phyloP scores from a whole-genome alignment of 2,329 filamentous ascomycete genomes.

The Colletotrichum costaricense region DNA sequence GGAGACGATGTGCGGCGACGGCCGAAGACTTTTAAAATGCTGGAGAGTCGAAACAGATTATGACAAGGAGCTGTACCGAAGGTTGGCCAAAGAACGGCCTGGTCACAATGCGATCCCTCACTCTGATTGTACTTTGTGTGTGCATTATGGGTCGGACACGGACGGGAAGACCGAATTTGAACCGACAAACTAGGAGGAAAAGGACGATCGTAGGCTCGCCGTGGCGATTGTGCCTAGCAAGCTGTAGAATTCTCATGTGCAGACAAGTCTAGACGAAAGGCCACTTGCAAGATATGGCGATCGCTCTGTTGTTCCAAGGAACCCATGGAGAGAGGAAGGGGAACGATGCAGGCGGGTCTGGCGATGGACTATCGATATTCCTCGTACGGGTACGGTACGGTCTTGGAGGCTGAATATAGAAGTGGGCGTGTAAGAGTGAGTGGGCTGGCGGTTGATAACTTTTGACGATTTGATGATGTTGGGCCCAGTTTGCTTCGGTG shows the following conservation, averaged over 20 bases:
- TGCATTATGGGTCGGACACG: background rate
- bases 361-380: no score
- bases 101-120: background rate
- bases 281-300: no score
- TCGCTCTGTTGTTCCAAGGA: no score
- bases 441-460: background rate
- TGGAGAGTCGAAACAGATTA: background rate
- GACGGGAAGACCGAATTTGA: background rate
- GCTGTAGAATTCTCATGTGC: no score
- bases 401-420: background rate
- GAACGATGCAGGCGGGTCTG: background rate
- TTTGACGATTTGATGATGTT: constrained; percentile 1
- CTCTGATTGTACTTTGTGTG: background rate
- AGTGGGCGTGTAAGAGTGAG: background rate
- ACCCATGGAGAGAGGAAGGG: no score
- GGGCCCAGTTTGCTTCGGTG: constrained; percentile 12
- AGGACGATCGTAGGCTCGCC: background rate
- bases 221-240: no score
- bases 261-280: no score
- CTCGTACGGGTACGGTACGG: background rate
- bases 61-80: background rate
- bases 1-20: background rate
- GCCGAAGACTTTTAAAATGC: background rate
- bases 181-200: background rate
- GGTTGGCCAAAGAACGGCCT: no score